Conservation (phyloP, 2,329 filamentous ascomycete species). For the Neofusicoccum umdonicola region DNA sequence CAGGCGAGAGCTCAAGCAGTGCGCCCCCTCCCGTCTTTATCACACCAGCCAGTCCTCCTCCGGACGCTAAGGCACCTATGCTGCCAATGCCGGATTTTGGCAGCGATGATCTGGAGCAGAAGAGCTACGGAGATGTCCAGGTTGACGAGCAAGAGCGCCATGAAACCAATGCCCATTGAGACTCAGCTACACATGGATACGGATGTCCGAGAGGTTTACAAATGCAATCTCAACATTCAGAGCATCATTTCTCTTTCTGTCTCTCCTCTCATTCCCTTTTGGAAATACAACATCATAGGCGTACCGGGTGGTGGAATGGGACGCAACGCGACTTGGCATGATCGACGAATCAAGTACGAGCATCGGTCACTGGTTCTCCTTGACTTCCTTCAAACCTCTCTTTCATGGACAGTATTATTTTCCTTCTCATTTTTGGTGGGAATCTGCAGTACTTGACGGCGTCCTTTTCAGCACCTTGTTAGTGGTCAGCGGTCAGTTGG, state of each 20-base stretch:
- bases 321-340: too few relatives aligned
- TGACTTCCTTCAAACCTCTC: background rate
- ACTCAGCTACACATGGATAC: background rate
- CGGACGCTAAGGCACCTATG: background rate
- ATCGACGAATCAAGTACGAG: background rate
- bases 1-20: conserved; percentile 14
- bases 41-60: background rate
- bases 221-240: background rate
- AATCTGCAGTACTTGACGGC: background rate
- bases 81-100: conserved; percentile 12
- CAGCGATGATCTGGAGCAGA: background rate
- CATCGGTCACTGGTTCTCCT: background rate
- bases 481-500: background rate
- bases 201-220: too few relatives aligned
- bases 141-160: background rate
- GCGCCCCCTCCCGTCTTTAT: background rate
- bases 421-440: too few relatives aligned
- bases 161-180: background rate
- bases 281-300: background rate
- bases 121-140: background rate
- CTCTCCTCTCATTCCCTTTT: background rate
- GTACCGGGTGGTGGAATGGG: background rate
- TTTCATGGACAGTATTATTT: background rate
- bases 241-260: background rate
- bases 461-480: background rate